Evolutionary conservation across 2,329 filamentous ascomycete species (phyloP).

Genomic region (Beauveria varroae): DNA sequence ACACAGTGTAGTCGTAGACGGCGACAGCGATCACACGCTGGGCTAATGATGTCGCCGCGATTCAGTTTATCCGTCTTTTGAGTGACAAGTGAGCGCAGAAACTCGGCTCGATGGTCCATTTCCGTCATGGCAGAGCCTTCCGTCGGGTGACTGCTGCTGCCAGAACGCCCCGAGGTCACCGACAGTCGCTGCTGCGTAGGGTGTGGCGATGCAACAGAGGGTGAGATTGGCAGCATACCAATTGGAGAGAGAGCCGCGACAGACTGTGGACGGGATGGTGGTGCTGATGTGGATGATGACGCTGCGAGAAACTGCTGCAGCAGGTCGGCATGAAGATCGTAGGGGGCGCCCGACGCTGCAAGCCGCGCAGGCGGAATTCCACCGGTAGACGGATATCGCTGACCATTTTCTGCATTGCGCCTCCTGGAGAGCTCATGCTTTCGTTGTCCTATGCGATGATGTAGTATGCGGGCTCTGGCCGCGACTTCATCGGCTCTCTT

Average conservation of each 20-base stretch:
- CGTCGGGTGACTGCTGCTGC: conserved; percentile 13
- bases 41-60: conserved; percentile 68
- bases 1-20: conserved; percentile 73
- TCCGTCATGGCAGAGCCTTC: conserved; percentile 19
- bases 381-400: conserved; percentile 26
- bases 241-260: conserved; percentile 19
- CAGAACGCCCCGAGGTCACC: conserved; percentile 12
- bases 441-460: conserved; percentile 55
- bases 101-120: conserved; percentile 23
- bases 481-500: conserved; percentile 71
- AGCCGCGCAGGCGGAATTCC: conserved; percentile 14
- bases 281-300: conserved; percentile 11
- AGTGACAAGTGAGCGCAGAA: conserved; percentile 52
- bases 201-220: conserved; percentile 19
- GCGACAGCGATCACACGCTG: conserved; percentile 77
- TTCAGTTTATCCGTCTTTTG: conserved; percentile 67
- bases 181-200: conserved; percentile 11
- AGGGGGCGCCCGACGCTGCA: conserved; percentile 25
- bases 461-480: conserved; percentile 61
- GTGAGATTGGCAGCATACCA: conserved; percentile 20
- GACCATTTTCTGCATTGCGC: conserved; percentile 22
- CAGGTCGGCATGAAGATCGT: conserved; percentile 47
- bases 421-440: conserved; percentile 24
- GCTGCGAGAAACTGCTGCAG: conserved; percentile 42
- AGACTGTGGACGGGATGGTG: conserved; percentile 22